These are phyloP conservation scores for Oehlia diaphana DNA, from an alignment of 192 early-diverging fungal species.

Conservation along the genomic window DNA sequence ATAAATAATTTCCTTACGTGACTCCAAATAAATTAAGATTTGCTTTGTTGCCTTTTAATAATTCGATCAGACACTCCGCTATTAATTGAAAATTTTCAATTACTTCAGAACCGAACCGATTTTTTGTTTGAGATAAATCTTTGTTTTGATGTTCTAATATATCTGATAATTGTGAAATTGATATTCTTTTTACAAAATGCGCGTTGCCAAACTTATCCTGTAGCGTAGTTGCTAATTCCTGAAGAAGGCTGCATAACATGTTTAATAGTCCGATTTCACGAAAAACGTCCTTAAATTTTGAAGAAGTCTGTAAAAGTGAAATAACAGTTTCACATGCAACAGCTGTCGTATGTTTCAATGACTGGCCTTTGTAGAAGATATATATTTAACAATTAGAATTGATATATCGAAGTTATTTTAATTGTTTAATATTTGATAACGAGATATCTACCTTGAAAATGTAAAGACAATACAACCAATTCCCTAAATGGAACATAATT, in stretches of 20 bases:
- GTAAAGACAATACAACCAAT: conserved; percentile 50
- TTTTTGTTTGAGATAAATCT: conserved; percentile 23
- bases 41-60: conserved; percentile 39
- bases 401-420: no score
- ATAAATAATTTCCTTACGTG: conserved; percentile 39
- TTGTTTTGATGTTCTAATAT: conserved; percentile 29
- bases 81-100: conserved; percentile 57
- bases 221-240: conserved; percentile 51
- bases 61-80: conserved; percentile 47
- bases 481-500: conserved; percentile 67
- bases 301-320: conserved; percentile 45
- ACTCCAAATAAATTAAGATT: conserved; percentile 51
- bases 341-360: conserved; percentile 47
- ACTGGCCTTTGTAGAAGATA: conserved; percentile 38
- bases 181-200: conserved; percentile 43
- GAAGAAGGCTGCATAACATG: conserved; percentile 54
- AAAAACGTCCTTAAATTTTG: conserved; percentile 53
- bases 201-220: conserved; percentile 38
- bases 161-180: conserved; percentile 37
- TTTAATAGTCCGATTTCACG: conserved; percentile 64
- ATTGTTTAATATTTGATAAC: neutral
- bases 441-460: conserved; percentile 48
- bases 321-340: conserved; percentile 48
- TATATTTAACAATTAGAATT: neutral
- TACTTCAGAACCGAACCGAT: conserved; percentile 47